Evolutionary conservation across 2,329 filamentous ascomycete genomes (phyloP), one percentile per base, ranked within the genome.

Genomic region (Colletotrichum gloeosporioides): DNA sequence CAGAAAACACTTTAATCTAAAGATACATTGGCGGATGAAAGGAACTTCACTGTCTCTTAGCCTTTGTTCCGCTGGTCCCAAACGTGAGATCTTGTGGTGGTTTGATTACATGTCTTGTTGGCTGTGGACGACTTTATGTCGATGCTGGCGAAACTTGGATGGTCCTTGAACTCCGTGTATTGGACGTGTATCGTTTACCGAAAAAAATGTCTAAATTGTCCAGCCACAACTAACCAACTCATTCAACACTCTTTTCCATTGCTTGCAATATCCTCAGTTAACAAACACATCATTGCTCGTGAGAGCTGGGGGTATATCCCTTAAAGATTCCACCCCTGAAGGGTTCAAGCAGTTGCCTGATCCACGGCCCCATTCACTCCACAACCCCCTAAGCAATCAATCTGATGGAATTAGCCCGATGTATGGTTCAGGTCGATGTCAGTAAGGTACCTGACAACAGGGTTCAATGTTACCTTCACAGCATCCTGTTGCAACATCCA

Each of bases 191-290:
- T 2, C 1, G 36, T 39, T 2, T n/a, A 0, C 1, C 18, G 0
- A 6, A 18, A 5, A n/a, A 6, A 9, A 44, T n/a, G 5, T 2
- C 9, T 44, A 6, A n/a, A 4, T 3, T 12, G 18, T 12, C 9
- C 39, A n/a, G 6, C 3, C 1, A 49, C 2, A 44, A 10, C 18
- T 0, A 5, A 4, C 0, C 18, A 49, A 0, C 0, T 12, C 9
- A 0, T 3, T 2, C 5, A n/a, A 49, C 39, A 49, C 18, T 9
- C 9, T 0, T 12, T 2, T 0, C 39, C 5, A 53, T 8, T 53
- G 3, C 10, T 10, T 13, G 6, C 10, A 13, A 12, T 0, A 4
- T 13, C 10, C 6, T 13, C 6, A 22, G 22, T 0, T 4, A 53
- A 1, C n/a, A 12, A 22, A 49, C 4, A 4, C 0, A n/a, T 12